Base-by-base conservation (phyloP, 352 stramenopile species). In the Phytophthora podocarpi region DNA sequence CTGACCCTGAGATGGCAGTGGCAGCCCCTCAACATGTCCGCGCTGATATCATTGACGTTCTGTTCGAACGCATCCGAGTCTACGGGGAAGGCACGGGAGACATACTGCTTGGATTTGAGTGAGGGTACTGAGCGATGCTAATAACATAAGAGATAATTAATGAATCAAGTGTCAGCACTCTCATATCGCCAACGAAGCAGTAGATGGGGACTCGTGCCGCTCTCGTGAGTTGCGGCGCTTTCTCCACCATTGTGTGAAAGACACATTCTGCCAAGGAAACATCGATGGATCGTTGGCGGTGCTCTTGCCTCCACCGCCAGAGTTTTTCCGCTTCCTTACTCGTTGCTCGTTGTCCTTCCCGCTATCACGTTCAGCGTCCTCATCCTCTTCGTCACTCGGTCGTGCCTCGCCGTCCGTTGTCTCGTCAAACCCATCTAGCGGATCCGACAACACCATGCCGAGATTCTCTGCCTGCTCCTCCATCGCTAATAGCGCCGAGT, bases 201-300 rank as follows among this genome's bases (percentile, higher is more conserved):
- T 31, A 34, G 62, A 54, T 47, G 70, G 49, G 9, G 59, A 51
- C 11, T 67, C 65, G 15, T 68, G 51, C 20, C 57, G 66, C 26
- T 60, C 60, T 50, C 56, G 39, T 26, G 62, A 72, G 20, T 55
- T 71, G 23, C 59, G 70, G 11, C 82, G 76, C 36, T 83, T 81
- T 12, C 73, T 60, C 86, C 86, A 95, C 86, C 86, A 95, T 37
- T 93, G 78, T 2, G 85, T 67, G 31, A 95, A 82, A 18, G 83
- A 93, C 13, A 93, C 81, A 40, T 80, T 82, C 41, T 88, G 74
- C 85, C 85, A 95, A 8, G 67, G 74, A 62, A 89, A 89, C 53
- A 87, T 35, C 1, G 78, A 85, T 35, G 60, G 57, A 48, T 85
- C 76, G 1, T 68, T 63, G 6, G 55, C 36, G 7, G 21, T 43